phyloP scores from a whole-genome alignment of 306 rosid genomes.

The barrel medic (Medicago truncatula) region MtrunA17r5.0-ANR NC_053049.1:8898001-8898500 shows the following conservation, averaged over 20 bases:
- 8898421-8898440: too few relatives aligned
- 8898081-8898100: neutral
- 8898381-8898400: slow-evolving; percentile 22
- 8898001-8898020: neutral
- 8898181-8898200: neutral
- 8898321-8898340: slow-evolving; percentile 16
- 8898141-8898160: neutral
- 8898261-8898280: slow-evolving; percentile 11
- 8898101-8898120: neutral
- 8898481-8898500: too few relatives aligned
- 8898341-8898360: slow-evolving; percentile 24
- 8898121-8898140: neutral
- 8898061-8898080: neutral
- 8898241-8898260: slow-evolving; percentile 23
- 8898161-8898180: slow-evolving; percentile 8
- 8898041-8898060: neutral
- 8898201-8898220: neutral
- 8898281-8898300: slow-evolving; percentile 9
- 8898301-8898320: slow-evolving; percentile 14
- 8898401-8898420: slow-evolving; percentile 16
- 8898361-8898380: slow-evolving; percentile 27
- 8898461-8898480: too few relatives aligned
- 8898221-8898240: slow-evolving; percentile 30
- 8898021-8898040: neutral
- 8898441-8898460: too few relatives aligned